Evolutionary conservation across 768 basidiomycete species (phyloP).

Genomic region (Agrocybe praecox): DNA sequence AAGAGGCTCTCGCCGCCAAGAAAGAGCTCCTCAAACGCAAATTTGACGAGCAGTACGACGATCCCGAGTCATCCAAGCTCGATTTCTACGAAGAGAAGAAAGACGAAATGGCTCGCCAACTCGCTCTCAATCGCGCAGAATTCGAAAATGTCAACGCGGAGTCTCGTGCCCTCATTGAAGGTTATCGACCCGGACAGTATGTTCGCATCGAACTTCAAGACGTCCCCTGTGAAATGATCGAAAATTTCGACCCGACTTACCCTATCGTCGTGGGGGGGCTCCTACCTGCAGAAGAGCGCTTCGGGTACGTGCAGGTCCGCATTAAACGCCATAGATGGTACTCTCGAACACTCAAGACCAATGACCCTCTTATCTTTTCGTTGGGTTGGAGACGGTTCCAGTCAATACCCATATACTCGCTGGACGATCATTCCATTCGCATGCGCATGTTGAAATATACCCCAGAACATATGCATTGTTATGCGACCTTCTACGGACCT

Average conservation of each 20-base stretch:
- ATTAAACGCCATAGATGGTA: conserved; percentile 98
- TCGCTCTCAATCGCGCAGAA: conserved; percentile 81
- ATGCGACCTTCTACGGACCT: conserved; percentile 96
- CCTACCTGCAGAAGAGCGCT: conserved; percentile 85
- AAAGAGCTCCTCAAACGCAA: conserved; percentile 92
- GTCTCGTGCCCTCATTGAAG: conserved; percentile 83
- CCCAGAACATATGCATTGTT: conserved; percentile 99
- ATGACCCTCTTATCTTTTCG: conserved; percentile 95
- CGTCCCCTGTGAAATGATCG: conserved; percentile 91
- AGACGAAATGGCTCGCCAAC: conserved; percentile 86
- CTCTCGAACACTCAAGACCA: conserved; percentile 88
- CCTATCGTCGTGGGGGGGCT: conserved; percentile 94
- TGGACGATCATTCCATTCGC: conserved; percentile 97
- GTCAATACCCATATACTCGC: conserved; percentile 89
- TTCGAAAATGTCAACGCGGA: conserved; percentile 80
- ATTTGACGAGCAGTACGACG: conserved; percentile 97
- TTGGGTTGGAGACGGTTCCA: conserved; percentile 99
- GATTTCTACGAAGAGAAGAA: conserved; percentile 94
- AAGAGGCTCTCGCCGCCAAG: conserved; percentile 71
- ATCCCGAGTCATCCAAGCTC: conserved; percentile 73
- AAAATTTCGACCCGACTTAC: conserved; percentile 89
- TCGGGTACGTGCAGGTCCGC: conserved; percentile 93
- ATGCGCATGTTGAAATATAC: conserved; percentile 99
- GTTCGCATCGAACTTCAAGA: conserved; percentile 86
- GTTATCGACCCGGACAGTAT: conserved; percentile 88